Percentiles rank a stretch among this genome's conserved stretches.
Evolutionary conservation across 2,329 filamentous ascomycete species (phyloP).

Genomic region (Phoma sp.): DNA sequence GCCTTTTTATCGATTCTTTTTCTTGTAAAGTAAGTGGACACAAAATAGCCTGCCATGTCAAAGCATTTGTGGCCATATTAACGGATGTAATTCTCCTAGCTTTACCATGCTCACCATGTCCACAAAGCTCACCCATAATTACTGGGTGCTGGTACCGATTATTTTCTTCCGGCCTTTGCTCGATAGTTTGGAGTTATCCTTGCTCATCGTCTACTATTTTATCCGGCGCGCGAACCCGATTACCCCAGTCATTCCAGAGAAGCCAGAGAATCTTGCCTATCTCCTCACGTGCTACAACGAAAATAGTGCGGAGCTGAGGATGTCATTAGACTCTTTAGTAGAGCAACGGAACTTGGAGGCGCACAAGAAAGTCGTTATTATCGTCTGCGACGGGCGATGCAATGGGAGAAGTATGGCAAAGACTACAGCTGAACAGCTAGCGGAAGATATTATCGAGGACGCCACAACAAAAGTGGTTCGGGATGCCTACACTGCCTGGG

Average conservation of each 20-base stretch:
- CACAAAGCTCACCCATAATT: not conserved
- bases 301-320: slow-evolving; percentile 53
- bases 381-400: slow-evolving; percentile 59
- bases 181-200: not conserved
- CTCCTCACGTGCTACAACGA: slow-evolving; percentile 61
- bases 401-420: slow-evolving; percentile 58
- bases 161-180: not conserved
- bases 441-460: slow-evolving; percentile 57
- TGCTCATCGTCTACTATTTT: not conserved
- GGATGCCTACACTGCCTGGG: slow-evolving; percentile 54
- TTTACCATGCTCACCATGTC: not conserved
- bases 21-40: not conserved
- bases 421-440: slow-evolving; percentile 58
- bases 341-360: slow-evolving; percentile 53
- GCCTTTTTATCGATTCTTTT: not conserved
- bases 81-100: not conserved
- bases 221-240: not conserved
- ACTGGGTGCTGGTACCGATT: not conserved
- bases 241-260: not conserved
- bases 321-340: slow-evolving; percentile 57
- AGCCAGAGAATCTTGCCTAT: slow-evolving; percentile 57
- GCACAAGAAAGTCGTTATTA: slow-evolving; percentile 56
- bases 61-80: not conserved
- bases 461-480: slow-evolving; percentile 32
- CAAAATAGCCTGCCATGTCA: not conserved